Evolutionary conservation across 2,329 filamentous ascomycete genomes (phyloP).

Genomic region (Pseudopithomyces chartarum): DNA sequence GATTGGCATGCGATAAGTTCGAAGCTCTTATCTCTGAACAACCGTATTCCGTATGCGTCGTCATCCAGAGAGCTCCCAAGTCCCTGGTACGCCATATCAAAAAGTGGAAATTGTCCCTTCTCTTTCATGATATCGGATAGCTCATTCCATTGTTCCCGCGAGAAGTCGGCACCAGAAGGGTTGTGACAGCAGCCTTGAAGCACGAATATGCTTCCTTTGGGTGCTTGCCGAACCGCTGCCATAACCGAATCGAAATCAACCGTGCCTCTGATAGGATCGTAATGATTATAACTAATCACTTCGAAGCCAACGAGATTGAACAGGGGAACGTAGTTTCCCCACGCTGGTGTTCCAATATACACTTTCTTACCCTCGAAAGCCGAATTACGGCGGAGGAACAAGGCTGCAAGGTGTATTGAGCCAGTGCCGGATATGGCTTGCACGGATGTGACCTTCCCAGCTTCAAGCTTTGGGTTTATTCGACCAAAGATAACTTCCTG

Average conservation of each 20-base stretch:
- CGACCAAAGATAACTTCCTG: conserved; percentile 39
- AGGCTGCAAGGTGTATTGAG: conserved; percentile 43
- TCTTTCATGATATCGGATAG: conserved; percentile 27
- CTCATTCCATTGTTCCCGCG: conserved; percentile 35
- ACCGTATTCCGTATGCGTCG: conserved; percentile 36
- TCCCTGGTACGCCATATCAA: conserved; percentile 48
- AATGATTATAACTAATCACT: conserved; percentile 36
- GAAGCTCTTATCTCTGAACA: conserved; percentile 28
- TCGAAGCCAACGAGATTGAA: conserved; percentile 37
- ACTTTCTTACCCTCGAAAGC: conserved; percentile 24
- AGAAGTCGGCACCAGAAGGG: conserved; percentile 43
- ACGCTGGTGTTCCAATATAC: conserved; percentile 40
- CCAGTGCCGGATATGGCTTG: conserved; percentile 49
- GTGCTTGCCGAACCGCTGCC: conserved; percentile 24
- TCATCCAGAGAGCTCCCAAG: conserved; percentile 41
- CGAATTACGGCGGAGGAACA: conserved; percentile 33
- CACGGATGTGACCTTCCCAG: conserved; percentile 33
- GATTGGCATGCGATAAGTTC: conserved; percentile 45
- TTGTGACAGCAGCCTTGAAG: conserved; percentile 48
- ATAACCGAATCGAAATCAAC: conserved; percentile 37
- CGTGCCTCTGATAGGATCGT: conserved; percentile 25
- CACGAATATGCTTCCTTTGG: conserved; percentile 39
- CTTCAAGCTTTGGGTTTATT: conserved; percentile 3
- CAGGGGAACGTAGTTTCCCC: conserved; percentile 44
- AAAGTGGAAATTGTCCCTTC: conserved; percentile 36